Evolutionary conservation across 208 protist species (phyloP), one percentile per base, ranked within the genome.

Genomic region (Acanthamoeba triangularis): DNA sequence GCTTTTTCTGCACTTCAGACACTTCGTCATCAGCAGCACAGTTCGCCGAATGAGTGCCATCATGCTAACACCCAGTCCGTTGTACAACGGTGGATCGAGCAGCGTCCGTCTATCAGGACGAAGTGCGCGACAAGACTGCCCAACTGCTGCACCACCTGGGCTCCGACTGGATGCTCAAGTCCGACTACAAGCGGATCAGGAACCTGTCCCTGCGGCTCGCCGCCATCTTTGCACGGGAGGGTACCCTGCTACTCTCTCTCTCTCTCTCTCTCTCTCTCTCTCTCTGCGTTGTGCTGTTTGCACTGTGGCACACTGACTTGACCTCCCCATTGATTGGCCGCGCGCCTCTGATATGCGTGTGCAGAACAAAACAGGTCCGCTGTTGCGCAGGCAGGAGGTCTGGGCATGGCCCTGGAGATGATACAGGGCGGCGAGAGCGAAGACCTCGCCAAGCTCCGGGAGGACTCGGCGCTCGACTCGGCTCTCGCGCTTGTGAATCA

Each of bases 81-180:
- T 47, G 41, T 7, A 10, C n/a, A n/a, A n/a, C 11, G 41, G 41
- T 47, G 41, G 41, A 47, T 47, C 41, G 41, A 65, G 7, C 80
- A 88, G 80, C 37, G 41, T 33, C 80, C 13, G 80, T 88, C 80
- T 88, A 88, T 37, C 23, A 88, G 44, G 49, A 54, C 28, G 44
- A 14, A 37, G 16, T 88, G 20, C 28, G 33, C 16, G 30, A 63
- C 16, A 54, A 88, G 80, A 41, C 18, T 4, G 47, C 30, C 2
- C 49, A n/a, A 20, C 49, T 88, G 14, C 49, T 88, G 6, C 49
- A 6, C 6, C 80, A 41, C 14, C 28, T 88, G 80, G 47, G 49
- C 18, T 88, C 80, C 16, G 80, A 88, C 49, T 88, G 80, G 80
- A n/a, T 88, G 10, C 80, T 88, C 80, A 88, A 63, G 80, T 88